Percentiles rank a stretch among this genome's conserved stretches.
Evolutionary conservation across 225 moss, liverwort and hornwort species (phyloP).

Genomic region (Anthoceros angustus): DNA sequence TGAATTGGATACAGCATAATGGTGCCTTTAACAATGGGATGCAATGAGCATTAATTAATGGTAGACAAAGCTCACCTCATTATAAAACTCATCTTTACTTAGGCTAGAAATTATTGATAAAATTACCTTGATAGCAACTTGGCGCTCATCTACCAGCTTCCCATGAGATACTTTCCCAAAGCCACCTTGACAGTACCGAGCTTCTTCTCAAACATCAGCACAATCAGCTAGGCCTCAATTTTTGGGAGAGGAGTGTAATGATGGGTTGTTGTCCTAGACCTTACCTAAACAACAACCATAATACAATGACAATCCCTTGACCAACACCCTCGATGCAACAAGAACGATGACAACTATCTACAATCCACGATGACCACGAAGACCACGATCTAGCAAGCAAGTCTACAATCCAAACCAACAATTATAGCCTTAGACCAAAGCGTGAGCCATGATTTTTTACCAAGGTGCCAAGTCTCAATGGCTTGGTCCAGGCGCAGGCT

Average conservation of each 20-base stretch:
- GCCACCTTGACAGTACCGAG: slow-evolving; percentile 25
- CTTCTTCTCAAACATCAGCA: slow-evolving; percentile 6
- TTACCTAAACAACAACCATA: slow-evolving; percentile 3
- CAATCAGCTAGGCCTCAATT: neutral
- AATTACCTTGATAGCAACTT: slow-evolving; percentile 31
- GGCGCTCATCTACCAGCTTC: slow-evolving; percentile 19
- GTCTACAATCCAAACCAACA: neutral
- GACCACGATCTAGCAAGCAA: too few species aligned
- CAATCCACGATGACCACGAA: too few species aligned
- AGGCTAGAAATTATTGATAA: slow-evolving; percentile 22
- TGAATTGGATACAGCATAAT: neutral
- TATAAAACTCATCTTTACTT: slow-evolving; percentile 29
- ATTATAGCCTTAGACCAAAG: neutral
- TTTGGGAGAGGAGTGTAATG: neutral
- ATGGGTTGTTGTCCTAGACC: neutral
- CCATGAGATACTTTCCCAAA: slow-evolving; percentile 36
- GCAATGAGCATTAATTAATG: neutral
- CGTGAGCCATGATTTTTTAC: too few species aligned
- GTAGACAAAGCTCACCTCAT: slow-evolving; percentile 16
- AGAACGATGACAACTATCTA: neutral
- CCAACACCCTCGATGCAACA: neutral
- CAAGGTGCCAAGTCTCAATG: neutral
- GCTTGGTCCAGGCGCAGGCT: neutral
- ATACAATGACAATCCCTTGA: neutral
- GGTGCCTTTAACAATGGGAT: neutral